Percentiles rank a stretch among this genome's conserved stretches.
phyloP scores from a whole-genome alignment of 2,329 filamentous ascomycete genomes.

The Eutypella sp. region DNA sequence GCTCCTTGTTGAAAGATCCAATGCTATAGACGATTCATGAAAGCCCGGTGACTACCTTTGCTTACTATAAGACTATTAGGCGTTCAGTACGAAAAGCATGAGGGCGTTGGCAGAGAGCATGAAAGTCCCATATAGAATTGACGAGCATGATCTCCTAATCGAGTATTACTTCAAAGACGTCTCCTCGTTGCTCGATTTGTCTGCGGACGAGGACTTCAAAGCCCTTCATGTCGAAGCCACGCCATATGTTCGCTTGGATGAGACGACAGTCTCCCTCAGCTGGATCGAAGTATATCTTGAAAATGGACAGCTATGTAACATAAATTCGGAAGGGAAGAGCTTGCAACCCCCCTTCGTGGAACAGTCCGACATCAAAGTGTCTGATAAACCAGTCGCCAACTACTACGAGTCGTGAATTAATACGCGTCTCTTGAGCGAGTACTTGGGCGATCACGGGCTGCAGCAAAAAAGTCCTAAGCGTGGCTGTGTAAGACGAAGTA shows the following conservation, averaged over 20 bases:
- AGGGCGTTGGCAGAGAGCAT: slow-evolving; percentile 8
- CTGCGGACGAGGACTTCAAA: slow-evolving; percentile 12
- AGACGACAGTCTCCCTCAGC: slow-evolving; percentile 3
- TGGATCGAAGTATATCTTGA: slow-evolving; percentile 14
- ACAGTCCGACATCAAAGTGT: slow-evolving; percentile 8
- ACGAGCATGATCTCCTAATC: slow-evolving; percentile 10
- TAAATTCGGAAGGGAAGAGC: slow-evolving; percentile 7
- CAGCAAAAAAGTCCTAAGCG: too few relatives aligned
- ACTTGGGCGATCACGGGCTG: too few relatives aligned
- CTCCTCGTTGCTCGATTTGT: slow-evolving; percentile 6
- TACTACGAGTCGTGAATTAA: too few relatives aligned
- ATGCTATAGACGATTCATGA: too few relatives aligned
- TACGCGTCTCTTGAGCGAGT: too few relatives aligned
- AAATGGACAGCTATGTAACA: slow-evolving; percentile 10
- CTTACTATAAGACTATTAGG: slow-evolving; percentile 1
- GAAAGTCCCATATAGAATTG: slow-evolving; percentile 9
- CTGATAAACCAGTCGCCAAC: slow-evolving; percentile 5
- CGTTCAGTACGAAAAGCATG: slow-evolving; percentile 6
- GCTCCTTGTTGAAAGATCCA: too few relatives aligned
- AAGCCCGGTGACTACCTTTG: neutral
- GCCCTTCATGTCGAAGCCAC: slow-evolving; percentile 8
- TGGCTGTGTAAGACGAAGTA: too few relatives aligned
- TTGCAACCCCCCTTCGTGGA: slow-evolving; percentile 9
- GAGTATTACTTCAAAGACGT: slow-evolving; percentile 16
- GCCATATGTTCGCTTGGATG: slow-evolving; percentile 7